These are phyloP conservation scores for Pythium chondricola DNA, from an alignment of 352 stramenopile species.

Conservation along the genomic window DNA sequence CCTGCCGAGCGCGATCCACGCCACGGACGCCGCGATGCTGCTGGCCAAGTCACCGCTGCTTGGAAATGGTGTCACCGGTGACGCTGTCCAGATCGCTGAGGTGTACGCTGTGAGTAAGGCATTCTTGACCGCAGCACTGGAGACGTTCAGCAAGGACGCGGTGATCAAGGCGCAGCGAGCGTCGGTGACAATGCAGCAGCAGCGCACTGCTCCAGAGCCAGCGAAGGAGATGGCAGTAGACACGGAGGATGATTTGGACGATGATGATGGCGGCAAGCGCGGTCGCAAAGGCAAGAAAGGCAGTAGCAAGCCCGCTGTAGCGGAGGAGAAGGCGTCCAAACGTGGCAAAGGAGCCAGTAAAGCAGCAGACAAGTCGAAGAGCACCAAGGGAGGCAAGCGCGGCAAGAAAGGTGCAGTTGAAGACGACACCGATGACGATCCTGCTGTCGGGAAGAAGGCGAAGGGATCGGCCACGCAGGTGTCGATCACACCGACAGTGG, in stretches of 20 bases:
- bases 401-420: conserved; percentile 36
- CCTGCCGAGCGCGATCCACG: conserved; percentile 50
- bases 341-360: conserved; percentile 31
- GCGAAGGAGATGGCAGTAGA: not conserved
- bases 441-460: conserved; percentile 20
- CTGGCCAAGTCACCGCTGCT: conserved; percentile 38
- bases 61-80: conserved; percentile 17
- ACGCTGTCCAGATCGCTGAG: conserved; percentile 46
- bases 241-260: conserved; percentile 24
- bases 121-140: conserved; percentile 37
- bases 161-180: conserved; percentile 29
- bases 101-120: conserved; percentile 57
- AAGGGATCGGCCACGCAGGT: conserved; percentile 3
- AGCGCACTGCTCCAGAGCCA: conserved; percentile 10
- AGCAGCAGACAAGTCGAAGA: conserved; percentile 21
- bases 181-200: conserved; percentile 20
- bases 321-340: conserved; percentile 20
- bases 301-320: not conserved
- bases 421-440: conserved; percentile 6
- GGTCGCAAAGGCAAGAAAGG: conserved; percentile 26
- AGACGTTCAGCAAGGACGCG: conserved; percentile 51
- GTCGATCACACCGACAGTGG: conserved; percentile 44
- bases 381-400: conserved; percentile 26
- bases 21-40: conserved; percentile 37
- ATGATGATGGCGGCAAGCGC: conserved; percentile 37